Base-by-base conservation (phyloP, 371 early-diverging fungal species). In the Apophysomyces sp. region DNA sequence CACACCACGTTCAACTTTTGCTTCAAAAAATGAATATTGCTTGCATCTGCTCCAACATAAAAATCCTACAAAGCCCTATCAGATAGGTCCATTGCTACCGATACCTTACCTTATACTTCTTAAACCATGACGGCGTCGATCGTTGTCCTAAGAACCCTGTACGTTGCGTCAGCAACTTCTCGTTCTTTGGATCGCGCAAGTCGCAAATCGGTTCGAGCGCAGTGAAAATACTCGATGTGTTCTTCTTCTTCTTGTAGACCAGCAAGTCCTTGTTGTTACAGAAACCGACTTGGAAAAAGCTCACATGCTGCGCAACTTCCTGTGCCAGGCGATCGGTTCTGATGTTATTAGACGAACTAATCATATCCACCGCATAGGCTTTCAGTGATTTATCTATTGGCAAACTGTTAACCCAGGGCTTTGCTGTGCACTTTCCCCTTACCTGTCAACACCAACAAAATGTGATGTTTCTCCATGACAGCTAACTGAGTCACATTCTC, bases 1-100 rank as follows among this genome's bases (percentile, higher is more conserved):
- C 93, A 92, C 0, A 93, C 94, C n/a, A 94, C 86, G 62, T 89
- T 89, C 58, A 94, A 72, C 62, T 88, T 89, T 12, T 89, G 76
- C 37, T 84, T 84, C 61, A 94, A 72, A 63, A 89, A 91, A 63
- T 91, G 89, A 60, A 94, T 77, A 32, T 88, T 87, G 36, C 76
- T 83, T 4, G 91, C 81, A 63, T 94, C 94, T 4, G 90, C 84
- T 15, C 92, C 91, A 62, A 94, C 86, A 68, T 94, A 94, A 60
- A 92, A 91, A 60, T 93, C 92, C 84, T 87, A 66, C 21, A 39
- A 34, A 21, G 1, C 31, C 21, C 1, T 44, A 24, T 30, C 60
- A 37, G 16, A 52, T 1, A 16, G 0, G 29, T n/a, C 44, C 15
- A n/a, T 21, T 8, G 29, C 8, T 49, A 40, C 12, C 28, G 26